Evolutionary conservation across 495 filamentous ascomycete genomes (phyloP), one percentile per base, ranked within the genome.

Genomic region (Patellaria atrata): DNA sequence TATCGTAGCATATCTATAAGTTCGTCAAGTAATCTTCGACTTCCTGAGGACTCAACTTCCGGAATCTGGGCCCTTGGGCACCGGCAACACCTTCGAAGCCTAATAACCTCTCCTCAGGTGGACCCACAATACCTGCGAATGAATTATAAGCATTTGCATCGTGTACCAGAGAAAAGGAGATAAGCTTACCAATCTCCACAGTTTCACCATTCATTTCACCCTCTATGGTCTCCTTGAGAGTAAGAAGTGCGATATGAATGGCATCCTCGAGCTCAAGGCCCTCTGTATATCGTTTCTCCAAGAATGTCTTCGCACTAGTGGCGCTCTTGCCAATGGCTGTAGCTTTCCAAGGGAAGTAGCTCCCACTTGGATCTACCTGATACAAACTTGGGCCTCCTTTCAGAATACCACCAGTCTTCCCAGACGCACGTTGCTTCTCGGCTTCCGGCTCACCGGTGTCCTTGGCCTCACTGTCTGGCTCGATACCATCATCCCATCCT

Each of bases 151-250:
- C 39, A 55, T 70, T 56, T 68, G 57, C 29, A 22, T 27, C 10
- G 23, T 27, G 6, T 27, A 9, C 36, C 13, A 3, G 15, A 17
- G 12, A 11, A 15, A 21, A 13, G 20, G 5, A 30, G 1, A 17
- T 15, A 29, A 43, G 48, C 77, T 61, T 52, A 87, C 87, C 87
- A 51, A 99, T 94, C 66, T 99, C 89, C 47, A 99, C 87, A 25
- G 89, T 96, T 59, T 96, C 91, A 31, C 89, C 89, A 52, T 82
- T 96, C 89, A 96, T 94, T 63, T 97, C 89, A 16, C 89, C 89
- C 60, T 94, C 89, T 46, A 96, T 96, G 18, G 85, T 93, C 70
- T 99, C 89, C 68, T 99, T 99, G 56, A 99, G 62, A 27, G 89
- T 99, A 57, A 96, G 63, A 35, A 99, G 70, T 31, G 89, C 89